A percentile compares a stretch with the other conserved stretches of the same genome.
Conservation (phyloP, 176 grass and related monocot genomes). For the Phoenix dactylifera region DNA sequence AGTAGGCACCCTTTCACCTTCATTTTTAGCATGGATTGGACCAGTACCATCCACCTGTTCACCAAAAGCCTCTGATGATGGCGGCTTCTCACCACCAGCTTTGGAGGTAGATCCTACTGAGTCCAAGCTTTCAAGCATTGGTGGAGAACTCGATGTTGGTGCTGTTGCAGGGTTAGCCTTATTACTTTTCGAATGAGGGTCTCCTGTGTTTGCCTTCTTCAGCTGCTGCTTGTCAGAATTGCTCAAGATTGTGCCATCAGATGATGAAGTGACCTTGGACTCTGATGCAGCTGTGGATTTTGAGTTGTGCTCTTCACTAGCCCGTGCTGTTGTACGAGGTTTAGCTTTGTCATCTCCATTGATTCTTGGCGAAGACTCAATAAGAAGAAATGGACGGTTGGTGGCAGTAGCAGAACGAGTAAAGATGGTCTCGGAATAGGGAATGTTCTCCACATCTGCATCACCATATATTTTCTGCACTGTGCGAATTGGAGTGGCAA, state of each 20-base stretch:
- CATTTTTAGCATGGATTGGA: conserved; percentile 31
- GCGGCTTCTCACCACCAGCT: conserved; percentile 26
- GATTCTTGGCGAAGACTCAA: conserved; percentile 60
- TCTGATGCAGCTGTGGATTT: conserved; percentile 35
- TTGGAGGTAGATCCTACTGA: conserved; percentile 22
- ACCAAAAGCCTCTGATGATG: conserved; percentile 20
- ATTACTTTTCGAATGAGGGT: conserved; percentile 28
- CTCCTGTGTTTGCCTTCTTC: conserved; percentile 39
- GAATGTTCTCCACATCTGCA: conserved; percentile 80
- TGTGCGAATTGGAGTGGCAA: conserved; percentile 94
- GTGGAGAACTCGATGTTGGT: conserved; percentile 3
- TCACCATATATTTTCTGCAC: conserved; percentile 97
- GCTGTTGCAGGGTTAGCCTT: conserved; percentile 27
- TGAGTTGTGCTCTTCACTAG: conserved; percentile 42
- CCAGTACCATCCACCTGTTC: conserved; percentile 33
- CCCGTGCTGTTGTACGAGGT: conserved; percentile 21
- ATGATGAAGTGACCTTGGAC: conserved; percentile 23
- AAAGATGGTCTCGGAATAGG: conserved; percentile 69
- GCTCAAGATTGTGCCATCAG: conserved; percentile 29
- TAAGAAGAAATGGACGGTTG: conserved; percentile 57
- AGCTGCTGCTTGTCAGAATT: conserved; percentile 60
- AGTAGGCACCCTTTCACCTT: conserved; percentile 34
- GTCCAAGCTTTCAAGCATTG: conserved; percentile 23
- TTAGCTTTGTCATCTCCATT: conserved; percentile 56
- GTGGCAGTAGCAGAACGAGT: conserved; percentile 29